Conservation (phyloP, 176 grass and related monocot species). For the Rhipidocladum racemiflorum region DNA sequence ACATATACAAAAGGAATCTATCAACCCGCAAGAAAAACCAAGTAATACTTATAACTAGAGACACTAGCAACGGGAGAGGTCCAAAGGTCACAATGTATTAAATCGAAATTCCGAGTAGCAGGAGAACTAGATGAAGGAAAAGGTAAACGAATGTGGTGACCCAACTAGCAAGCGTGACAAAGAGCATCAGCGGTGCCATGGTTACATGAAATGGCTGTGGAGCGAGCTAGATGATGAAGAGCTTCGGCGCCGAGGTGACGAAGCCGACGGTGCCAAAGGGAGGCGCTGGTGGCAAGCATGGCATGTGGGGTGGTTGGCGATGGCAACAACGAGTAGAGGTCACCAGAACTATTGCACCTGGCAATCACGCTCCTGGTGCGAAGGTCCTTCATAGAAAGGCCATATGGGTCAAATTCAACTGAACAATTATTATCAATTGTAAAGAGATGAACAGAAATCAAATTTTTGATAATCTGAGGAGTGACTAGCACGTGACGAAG, state of each 20-base stretch:
- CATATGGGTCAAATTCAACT: not conserved
- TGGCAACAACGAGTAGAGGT: not conserved
- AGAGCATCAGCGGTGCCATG: not conserved
- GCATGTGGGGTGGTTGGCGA: fast-evolving
- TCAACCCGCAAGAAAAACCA: not conserved
- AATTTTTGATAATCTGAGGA: too few species aligned
- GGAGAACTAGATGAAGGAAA: too few species aligned
- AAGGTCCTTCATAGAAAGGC: not conserved
- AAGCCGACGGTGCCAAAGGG: not conserved
- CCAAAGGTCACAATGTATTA: too few species aligned
- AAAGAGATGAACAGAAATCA: too few species aligned
- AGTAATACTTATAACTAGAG: not conserved
- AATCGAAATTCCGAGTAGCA: too few species aligned
- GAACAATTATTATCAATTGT: too few species aligned
- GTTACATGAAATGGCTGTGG: not conserved
- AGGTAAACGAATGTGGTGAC: too few species aligned
- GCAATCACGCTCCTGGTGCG: not conserved
- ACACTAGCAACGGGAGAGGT: too few species aligned
- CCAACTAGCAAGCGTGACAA: not conserved
- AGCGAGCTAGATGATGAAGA: not conserved
- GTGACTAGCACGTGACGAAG: too few species aligned
- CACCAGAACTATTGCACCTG: not conserved
- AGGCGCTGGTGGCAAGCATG: fast-evolving
- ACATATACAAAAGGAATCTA: too few species aligned
- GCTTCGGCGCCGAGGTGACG: not conserved